phyloP scores from a whole-genome alignment of 257 asterid species.

The Leptodermis oblonga region DNA sequence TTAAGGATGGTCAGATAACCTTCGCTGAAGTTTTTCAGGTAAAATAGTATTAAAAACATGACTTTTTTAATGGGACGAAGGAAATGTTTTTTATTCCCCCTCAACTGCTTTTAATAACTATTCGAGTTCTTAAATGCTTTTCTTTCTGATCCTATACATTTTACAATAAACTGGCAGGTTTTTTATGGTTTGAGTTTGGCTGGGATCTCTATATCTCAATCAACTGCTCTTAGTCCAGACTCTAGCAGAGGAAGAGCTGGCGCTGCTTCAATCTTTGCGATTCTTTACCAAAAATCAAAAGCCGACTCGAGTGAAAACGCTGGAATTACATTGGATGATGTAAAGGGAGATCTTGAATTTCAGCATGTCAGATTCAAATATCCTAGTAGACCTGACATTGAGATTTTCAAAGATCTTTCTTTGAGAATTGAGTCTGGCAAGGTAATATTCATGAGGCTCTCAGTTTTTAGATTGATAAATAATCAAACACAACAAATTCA shows the following conservation, averaged over 20 bases:
- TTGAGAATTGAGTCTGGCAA: constrained; percentile 42
- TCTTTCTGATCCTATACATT: neutral
- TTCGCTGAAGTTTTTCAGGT: constrained; percentile 61
- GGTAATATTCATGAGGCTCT: constrained; percentile 25
- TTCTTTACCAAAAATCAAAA: constrained; percentile 45
- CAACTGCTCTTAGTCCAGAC: constrained; percentile 64
- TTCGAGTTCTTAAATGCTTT: neutral
- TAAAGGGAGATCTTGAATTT: constrained; percentile 56
- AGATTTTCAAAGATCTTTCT: constrained; percentile 50
- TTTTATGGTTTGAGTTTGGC: constrained; percentile 52
- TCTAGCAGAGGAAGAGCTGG: constrained; percentile 47
- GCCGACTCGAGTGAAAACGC: constrained; percentile 42
- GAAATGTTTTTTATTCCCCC: too few species aligned
- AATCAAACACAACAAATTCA: neutral
- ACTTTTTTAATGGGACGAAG: too few species aligned
- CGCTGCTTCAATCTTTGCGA: constrained; percentile 51
- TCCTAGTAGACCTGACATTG: constrained; percentile 60
- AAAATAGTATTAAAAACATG: too few species aligned
- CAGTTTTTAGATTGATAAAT: neutral
- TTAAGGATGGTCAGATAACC: constrained; percentile 42
- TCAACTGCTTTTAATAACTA: too few species aligned
- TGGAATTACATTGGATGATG: constrained; percentile 32
- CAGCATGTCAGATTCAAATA: constrained; percentile 51
- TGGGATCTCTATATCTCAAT: constrained; percentile 52
- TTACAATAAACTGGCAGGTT: constrained; percentile 29